These are phyloP conservation scores for Cucurbita moschata DNA, from an alignment of 306 rosid genomes.

Conservation along the genomic window DNA sequence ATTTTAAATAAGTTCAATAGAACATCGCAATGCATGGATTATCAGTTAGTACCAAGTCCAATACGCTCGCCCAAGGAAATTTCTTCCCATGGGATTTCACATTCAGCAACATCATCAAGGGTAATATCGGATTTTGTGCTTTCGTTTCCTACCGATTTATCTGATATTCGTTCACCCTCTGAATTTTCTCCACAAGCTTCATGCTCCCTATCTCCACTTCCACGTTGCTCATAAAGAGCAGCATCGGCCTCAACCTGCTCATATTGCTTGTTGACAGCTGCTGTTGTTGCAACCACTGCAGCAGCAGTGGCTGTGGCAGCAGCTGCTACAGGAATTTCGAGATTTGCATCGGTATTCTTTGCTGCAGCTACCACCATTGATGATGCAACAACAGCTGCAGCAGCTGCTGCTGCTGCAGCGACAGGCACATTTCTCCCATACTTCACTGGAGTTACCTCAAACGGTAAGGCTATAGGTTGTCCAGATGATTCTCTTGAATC, in stretches of 20 bases:
- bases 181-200: slow-evolving; percentile 28
- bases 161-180: slow-evolving; percentile 67
- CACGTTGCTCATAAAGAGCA: slow-evolving; percentile 35
- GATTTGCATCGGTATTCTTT: slow-evolving; percentile 41
- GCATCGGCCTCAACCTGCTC: slow-evolving; percentile 56
- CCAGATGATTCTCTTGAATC: slow-evolving; percentile 37
- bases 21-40: slow-evolving; percentile 21
- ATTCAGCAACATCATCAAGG: slow-evolving; percentile 75
- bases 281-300: slow-evolving; percentile 91
- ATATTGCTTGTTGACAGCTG: slow-evolving; percentile 68
- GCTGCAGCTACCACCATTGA: slow-evolving; percentile 81
- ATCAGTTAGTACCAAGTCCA: slow-evolving; percentile 66
- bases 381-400: slow-evolving; percentile 92
- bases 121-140: slow-evolving; percentile 66
- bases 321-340: slow-evolving; percentile 79
- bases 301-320: slow-evolving; percentile 94
- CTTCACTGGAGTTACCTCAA: slow-evolving; percentile 39
- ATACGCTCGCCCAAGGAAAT: slow-evolving; percentile 86
- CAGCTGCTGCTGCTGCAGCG: slow-evolving; percentile 82
- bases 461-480: slow-evolving; percentile 25
- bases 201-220: slow-evolving; percentile 42
- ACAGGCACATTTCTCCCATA: slow-evolving; percentile 65
- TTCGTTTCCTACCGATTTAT: slow-evolving; percentile 50
- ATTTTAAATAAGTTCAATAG: slow-evolving; percentile 11
- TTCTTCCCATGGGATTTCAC: slow-evolving; percentile 87